phyloP scores from a whole-genome alignment of 371 early-diverging fungal species.

The Furculomyces boomerangus region DNA sequence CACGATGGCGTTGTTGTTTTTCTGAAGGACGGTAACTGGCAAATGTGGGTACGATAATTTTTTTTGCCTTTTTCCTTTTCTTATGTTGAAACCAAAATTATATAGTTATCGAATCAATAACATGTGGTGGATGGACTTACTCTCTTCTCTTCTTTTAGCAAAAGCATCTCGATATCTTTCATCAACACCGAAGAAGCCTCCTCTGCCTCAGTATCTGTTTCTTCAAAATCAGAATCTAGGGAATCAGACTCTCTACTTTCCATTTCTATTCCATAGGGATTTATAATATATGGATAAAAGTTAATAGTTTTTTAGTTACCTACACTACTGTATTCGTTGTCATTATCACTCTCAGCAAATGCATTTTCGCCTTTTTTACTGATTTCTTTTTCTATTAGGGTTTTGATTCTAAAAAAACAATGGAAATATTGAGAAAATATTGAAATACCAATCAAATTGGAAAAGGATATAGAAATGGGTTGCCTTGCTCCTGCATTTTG shows the following conservation, averaged over 20 bases:
- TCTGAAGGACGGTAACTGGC: not conserved
- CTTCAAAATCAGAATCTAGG: slow-evolving; percentile 26
- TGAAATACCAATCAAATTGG: not conserved
- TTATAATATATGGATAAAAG: not conserved
- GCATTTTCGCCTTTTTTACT: not conserved
- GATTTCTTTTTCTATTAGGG: slow-evolving; percentile 1
- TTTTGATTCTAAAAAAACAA: not conserved
- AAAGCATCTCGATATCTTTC: slow-evolving; percentile 8
- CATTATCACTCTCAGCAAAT: not conserved
- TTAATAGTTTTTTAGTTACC: not conserved
- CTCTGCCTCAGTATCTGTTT: slow-evolving; percentile 22
- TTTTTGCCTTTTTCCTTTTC: not conserved
- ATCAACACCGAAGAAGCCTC: slow-evolving; percentile 6
- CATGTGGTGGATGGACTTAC: not conserved
- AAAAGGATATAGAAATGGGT: not conserved
- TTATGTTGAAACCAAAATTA: not conserved
- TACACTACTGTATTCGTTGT: not conserved
- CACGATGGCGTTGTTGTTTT: not conserved
- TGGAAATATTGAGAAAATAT: not conserved
- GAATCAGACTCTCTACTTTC: not conserved
- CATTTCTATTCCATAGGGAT: not conserved
- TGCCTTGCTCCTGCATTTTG: not conserved
- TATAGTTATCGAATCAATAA: not conserved
- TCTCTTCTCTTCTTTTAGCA: slow-evolving; percentile 6
- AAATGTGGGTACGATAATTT: not conserved